These are phyloP conservation scores for Phytophthora chlamydospora DNA, from an alignment of 352 stramenopile species.

Conservation along the genomic window DNA sequence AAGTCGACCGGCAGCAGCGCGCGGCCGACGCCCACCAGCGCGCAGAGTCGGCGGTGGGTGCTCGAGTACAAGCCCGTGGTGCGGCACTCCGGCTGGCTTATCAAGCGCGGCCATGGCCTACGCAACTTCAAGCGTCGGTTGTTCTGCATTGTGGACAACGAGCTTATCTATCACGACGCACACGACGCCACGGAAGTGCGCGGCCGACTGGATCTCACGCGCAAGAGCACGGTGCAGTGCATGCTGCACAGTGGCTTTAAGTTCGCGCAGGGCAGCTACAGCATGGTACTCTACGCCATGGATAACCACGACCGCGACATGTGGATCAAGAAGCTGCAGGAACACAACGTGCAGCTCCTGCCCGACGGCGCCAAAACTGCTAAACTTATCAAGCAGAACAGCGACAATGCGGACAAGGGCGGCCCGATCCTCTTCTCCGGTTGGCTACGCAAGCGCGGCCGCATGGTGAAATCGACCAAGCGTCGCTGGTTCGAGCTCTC, in stretches of 20 bases:
- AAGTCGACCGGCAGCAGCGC: constrained; percentile 54
- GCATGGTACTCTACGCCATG: constrained; percentile 82
- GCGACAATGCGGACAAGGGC: constrained; percentile 53
- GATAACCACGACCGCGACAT: constrained; percentile 78
- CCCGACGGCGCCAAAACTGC: constrained; percentile 57
- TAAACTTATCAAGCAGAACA: constrained; percentile 65
- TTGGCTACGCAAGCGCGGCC: constrained; percentile 85
- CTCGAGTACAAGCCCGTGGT: constrained; percentile 87
- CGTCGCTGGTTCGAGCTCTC: constrained; percentile 87
- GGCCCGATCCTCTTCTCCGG: constrained; percentile 72
- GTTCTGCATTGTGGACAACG: constrained; percentile 87
- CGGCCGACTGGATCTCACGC: constrained; percentile 72
- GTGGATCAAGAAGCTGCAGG: constrained; percentile 86
- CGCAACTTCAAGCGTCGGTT: constrained; percentile 87
- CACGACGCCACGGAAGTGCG: constrained; percentile 81
- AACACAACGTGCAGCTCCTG: constrained; percentile 69
- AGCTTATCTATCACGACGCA: constrained; percentile 87
- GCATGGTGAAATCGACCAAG: constrained; percentile 89
- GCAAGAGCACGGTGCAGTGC: constrained; percentile 67
- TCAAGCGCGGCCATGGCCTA: constrained; percentile 81
- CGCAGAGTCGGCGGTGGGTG: constrained; percentile 71
- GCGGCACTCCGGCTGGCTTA: constrained; percentile 85
- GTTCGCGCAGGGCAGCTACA: constrained; percentile 70
- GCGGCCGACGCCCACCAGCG: constrained; percentile 51
- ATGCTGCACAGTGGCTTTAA: constrained; percentile 82